Evolutionary conservation across 169 alveolate species (phyloP).

Genomic region (Plasmodium chabaudi): DNA sequence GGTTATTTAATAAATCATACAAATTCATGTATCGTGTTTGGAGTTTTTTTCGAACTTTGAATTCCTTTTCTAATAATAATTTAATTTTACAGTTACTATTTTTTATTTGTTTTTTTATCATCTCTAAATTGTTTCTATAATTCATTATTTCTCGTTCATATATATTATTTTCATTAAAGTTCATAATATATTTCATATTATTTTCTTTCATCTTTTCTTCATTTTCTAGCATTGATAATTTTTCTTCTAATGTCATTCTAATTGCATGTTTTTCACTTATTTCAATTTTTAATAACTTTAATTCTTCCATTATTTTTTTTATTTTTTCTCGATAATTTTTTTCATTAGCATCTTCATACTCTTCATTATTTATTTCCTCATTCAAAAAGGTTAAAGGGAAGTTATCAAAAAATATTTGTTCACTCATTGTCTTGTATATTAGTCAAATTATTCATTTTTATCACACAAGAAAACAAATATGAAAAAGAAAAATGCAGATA

Average conservation of each 20-base stretch:
- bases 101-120: conserved; percentile 52
- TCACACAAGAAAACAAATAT: no score
- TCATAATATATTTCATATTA: conserved; percentile 52
- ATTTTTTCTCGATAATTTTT: conserved; percentile 40
- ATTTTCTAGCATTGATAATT: conserved; percentile 47
- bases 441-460: no score
- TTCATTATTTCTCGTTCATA: conserved; percentile 36
- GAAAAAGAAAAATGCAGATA: no score
- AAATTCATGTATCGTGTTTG: conserved; percentile 43
- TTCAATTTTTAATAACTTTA: conserved; percentile 43
- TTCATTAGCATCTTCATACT: conserved; percentile 43
- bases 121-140: conserved; percentile 17
- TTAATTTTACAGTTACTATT: conserved; percentile 66
- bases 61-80: conserved; percentile 56
- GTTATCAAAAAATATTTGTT: conserved; percentile 59
- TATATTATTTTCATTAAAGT: conserved; percentile 43
- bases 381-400: conserved; percentile 68
- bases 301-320: conserved; percentile 23
- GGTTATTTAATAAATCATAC: conserved; percentile 44
- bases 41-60: conserved; percentile 58
- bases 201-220: conserved; percentile 53
- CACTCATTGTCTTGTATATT: conserved; percentile 12
- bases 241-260: conserved; percentile 50
- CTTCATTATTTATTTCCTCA: conserved; percentile 14
- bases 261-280: conserved; percentile 53